These are phyloP conservation scores for Voacanga thouarsii DNA, from an alignment of 257 asterid genomes.

Conservation along the genomic window DNA sequence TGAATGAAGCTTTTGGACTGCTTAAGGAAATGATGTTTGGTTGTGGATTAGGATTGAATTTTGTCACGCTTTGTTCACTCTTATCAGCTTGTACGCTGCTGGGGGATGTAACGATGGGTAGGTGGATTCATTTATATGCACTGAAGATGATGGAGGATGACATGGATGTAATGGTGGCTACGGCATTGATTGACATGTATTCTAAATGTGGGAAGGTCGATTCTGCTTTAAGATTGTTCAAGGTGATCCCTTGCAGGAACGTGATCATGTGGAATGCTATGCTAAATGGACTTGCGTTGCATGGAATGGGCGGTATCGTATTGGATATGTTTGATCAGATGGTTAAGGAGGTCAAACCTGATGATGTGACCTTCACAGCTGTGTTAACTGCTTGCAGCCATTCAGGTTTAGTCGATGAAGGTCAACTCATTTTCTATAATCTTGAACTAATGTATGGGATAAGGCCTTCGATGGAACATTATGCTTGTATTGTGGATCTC, in stretches of 20 bases:
- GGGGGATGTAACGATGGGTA: slow-evolving; percentile 55
- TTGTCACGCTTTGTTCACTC: slow-evolving; percentile 50
- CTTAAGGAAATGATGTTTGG: slow-evolving; percentile 49
- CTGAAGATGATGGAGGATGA: slow-evolving; percentile 37
- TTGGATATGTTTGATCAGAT: slow-evolving; percentile 53
- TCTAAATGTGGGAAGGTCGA: slow-evolving; percentile 73
- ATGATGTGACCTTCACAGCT: slow-evolving; percentile 68
- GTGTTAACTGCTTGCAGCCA: slow-evolving; percentile 80
- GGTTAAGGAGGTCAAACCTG: slow-evolving; percentile 59
- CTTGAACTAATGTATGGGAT: slow-evolving; percentile 38
- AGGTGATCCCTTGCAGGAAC: slow-evolving; percentile 39
- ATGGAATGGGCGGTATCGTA: slow-evolving; percentile 57
- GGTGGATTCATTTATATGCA: slow-evolving; percentile 61
- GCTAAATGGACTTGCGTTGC: slow-evolving; percentile 81
- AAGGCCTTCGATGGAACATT: slow-evolving; percentile 73
- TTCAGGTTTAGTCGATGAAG: slow-evolving; percentile 71
- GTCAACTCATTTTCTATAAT: slow-evolving; percentile 49
- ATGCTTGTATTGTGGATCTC: slow-evolving; percentile 77
- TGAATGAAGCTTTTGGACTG: slow-evolving; percentile 49
- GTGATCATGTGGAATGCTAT: slow-evolving; percentile 68
- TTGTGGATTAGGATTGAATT: slow-evolving; percentile 38
- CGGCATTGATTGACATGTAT: slow-evolving; percentile 81
- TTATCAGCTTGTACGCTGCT: slow-evolving; percentile 65
- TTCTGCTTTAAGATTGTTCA: slow-evolving; percentile 47
- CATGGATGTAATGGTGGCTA: slow-evolving; percentile 45